Evolutionary conservation across 169 alveolate genomes (phyloP).

Genomic region (Theileria annulata): DNA sequence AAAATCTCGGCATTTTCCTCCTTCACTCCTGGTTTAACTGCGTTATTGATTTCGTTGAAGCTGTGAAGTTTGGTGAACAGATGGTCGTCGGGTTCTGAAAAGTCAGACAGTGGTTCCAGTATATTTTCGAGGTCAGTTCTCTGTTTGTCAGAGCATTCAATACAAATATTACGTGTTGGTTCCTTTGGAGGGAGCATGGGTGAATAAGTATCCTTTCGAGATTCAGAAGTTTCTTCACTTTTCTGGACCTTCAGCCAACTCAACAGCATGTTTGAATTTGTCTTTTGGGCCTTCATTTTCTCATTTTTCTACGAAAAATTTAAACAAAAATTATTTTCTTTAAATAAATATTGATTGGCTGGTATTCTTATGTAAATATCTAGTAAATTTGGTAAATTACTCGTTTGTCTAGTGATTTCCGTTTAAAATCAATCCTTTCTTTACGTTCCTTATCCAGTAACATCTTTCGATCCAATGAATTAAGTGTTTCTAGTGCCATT

Average conservation of each 20-base stretch:
- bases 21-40: neutral
- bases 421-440: slow-evolving; percentile 35
- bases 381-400: neutral
- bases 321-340: neutral
- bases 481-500: slow-evolving; percentile 43
- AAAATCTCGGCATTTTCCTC: slow-evolving; percentile 8
- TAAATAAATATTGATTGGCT: neutral
- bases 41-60: neutral
- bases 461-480: slow-evolving; percentile 42
- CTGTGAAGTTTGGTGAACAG: slow-evolving; percentile 2
- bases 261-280: slow-evolving; percentile 45
- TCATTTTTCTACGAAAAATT: neutral
- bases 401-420: slow-evolving; percentile 16
- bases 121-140: slow-evolving; percentile 3
- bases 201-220: neutral
- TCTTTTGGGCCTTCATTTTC: slow-evolving; percentile 28
- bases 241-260: slow-evolving; percentile 45
- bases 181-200: neutral
- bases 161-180: neutral
- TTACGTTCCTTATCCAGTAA: slow-evolving; percentile 43
- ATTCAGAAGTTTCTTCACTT: neutral
- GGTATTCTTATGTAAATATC: neutral
- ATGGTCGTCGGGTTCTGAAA: neutral
- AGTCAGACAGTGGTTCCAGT: neutral
- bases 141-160: slow-evolving; percentile 16